Evolutionary conservation across 2,329 filamentous ascomycete genomes (phyloP).

Genomic region (Phaeoacremonium minimum): DNA sequence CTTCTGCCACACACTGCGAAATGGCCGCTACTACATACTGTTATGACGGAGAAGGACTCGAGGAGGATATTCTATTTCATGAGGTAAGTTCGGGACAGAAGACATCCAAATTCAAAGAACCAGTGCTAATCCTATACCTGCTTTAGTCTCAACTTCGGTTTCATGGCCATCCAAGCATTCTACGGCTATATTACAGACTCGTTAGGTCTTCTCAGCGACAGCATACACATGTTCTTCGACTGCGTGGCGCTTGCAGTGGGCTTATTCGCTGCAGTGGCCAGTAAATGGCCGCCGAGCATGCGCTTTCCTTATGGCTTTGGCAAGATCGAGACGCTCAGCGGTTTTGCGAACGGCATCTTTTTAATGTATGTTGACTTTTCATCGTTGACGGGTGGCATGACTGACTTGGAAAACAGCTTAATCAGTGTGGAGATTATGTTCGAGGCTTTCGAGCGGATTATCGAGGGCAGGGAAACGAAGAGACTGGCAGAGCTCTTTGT

Average conservation of each 20-base stretch:
- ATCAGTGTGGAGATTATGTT: constrained; percentile 96
- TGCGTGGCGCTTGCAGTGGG: constrained; percentile 90
- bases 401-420: constrained; percentile 47
- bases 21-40: constrained; percentile 78
- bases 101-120: background rate
- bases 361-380: constrained; percentile 59
- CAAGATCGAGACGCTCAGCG: constrained; percentile 93
- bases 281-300: constrained; percentile 89
- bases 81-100: constrained; percentile 50
- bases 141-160: constrained; percentile 79
- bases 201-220: constrained; percentile 90
- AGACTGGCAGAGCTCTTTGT: constrained; percentile 81
- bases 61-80: constrained; percentile 97
- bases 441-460: constrained; percentile 83
- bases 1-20: constrained; percentile 65
- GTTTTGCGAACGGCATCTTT: constrained; percentile 94
- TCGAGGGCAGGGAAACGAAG: constrained; percentile 79
- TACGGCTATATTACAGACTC: constrained; percentile 95
- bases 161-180: constrained; percentile 92
- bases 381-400: background rate
- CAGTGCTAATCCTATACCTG: constrained; percentile 8
- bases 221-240: constrained; percentile 99
- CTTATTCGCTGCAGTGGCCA: constrained; percentile 86
- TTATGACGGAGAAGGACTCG: constrained; percentile 87
- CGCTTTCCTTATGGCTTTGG: constrained; percentile 93